These are phyloP conservation scores for Pelargonium fulgidum DNA, from an alignment of 441 rosid species.

Conservation along the genomic window DNA sequence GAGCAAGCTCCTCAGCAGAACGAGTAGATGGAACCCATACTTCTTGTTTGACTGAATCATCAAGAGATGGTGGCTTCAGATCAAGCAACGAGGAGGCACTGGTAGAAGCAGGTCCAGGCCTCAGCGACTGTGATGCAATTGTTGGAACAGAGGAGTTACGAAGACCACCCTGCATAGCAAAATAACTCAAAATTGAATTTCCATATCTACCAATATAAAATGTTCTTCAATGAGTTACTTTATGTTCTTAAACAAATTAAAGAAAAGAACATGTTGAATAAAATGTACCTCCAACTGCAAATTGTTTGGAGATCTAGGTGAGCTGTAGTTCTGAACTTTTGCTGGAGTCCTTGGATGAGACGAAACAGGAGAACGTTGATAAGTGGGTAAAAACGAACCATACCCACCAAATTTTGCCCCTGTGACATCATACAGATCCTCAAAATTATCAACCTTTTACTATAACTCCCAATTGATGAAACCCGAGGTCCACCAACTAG, in stretches of 20 bases:
- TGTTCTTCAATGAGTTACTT: too few species aligned
- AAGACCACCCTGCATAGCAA: constrained; percentile 44
- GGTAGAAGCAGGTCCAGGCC: constrained; percentile 38
- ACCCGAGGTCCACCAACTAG: constrained; percentile 1
- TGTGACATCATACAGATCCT: constrained; percentile 25
- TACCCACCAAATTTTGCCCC: constrained; percentile 96
- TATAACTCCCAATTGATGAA: constrained; percentile 5
- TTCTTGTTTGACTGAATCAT: constrained; percentile 44
- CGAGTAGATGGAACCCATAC: constrained; percentile 32
- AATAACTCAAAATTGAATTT: constrained; percentile 16
- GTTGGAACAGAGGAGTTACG: constrained; percentile 32
- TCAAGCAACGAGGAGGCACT: constrained; percentile 30
- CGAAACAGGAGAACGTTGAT: constrained; percentile 70
- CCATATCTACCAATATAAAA: neutral
- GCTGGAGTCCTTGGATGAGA: constrained; percentile 55
- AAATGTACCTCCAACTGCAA: constrained; percentile 54
- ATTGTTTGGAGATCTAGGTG: constrained; percentile 54
- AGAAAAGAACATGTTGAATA: constrained; percentile 4
- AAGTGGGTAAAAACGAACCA: constrained; percentile 86
- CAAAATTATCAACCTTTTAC: constrained; percentile 6
- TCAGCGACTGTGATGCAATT: constrained; percentile 33
- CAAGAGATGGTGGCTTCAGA: constrained; percentile 38
- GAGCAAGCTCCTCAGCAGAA: constrained; percentile 31
- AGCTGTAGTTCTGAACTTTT: constrained; percentile 40
- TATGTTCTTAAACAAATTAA: neutral